Evolutionary conservation across 768 basidiomycete species (phyloP), one percentile per base, ranked within the genome.

Genomic region (Boletus rex-veris): DNA sequence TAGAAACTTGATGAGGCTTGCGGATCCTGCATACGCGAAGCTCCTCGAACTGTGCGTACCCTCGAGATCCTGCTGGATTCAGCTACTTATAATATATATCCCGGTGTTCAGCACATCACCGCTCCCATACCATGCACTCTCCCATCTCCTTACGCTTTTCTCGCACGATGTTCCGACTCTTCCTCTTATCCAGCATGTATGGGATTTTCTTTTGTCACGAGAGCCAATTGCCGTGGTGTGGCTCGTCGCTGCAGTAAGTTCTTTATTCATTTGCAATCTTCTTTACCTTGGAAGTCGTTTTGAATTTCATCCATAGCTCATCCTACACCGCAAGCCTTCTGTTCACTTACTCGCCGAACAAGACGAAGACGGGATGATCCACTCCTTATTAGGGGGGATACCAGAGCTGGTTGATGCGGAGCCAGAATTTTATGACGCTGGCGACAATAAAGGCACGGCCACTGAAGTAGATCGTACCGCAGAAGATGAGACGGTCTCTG

Each of bases 101-200:
- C 42, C 35, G 19, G 39, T 33, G 38, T 56, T 42, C 53, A 91
- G 88, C 48, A 81, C 78, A 26, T 82, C 89, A 0, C 90, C 89
- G 0, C 76, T 95, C 2, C 94, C 94, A 0, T 96, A 92, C 65
- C 91, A 88, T 66, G 90, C 93, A 0, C 80, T 98, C 16, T 90
- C 92, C 5, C 90, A 93, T 71, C 81, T 97, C 31, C 75, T 98
- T 33, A 96, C 93, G 0, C 79, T 96, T 30, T 93, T 98, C 73
- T 85, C 94, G 11, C 94, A 98, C 68, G 93, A 97, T 61, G 80
- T 93, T 52, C 91, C 94, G 8, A 90, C 89, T 3, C 79, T 96
- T n/a, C 80, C 87, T 5, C 83, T 94, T 37, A 88, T 93, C 26
- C 93, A 96, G 66, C 88, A 93, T 58, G 82, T 93, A 44, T 98